Base-by-base conservation (phyloP, 2,329 filamentous ascomycete genomes). In the Colletotrichum brevisporum region DNA sequence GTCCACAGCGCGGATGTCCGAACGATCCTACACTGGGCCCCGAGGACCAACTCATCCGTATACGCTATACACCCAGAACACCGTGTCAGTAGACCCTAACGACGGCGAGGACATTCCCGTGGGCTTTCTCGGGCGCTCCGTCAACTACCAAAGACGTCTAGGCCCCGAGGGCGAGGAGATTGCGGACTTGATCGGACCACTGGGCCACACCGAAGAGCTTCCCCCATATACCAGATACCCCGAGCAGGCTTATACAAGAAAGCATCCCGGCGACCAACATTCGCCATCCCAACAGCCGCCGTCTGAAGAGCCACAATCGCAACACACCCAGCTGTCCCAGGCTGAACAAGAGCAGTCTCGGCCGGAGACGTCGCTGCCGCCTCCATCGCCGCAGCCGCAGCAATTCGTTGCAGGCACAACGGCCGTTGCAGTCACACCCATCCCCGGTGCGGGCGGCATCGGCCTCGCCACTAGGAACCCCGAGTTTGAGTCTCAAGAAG, bases 221-320 rank as follows among this genome's bases (percentile, higher is more conserved):
- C 95, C 95, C 13, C 95, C 95, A 0, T 98, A 98, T 77, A 93
- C 94, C 15, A 88, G 94, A 78, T 98, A 97, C 79, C 94, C 95
- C 2, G 93, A 97, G 60, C 92, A 94, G 65, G 84, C 84, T 0
- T 91, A 81, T 79, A 87, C 77, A 76, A 88, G 79, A 84, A 94
- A 88, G 75, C 66, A 66, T 10, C 24, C 66, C 1, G 57, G 51
- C 18, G 68, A 66, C n/a, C 53, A 58, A 10, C 65, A 53, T n/a
- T 43, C 63, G 2, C 65, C 58, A 10, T 15, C 18, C 21, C 31
- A 39, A 55, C 57, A 62, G 41, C 57, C 57, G 24, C 13, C 45
- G 47, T 15, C 43, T 27, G 48, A 26, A 31, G 47, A 55, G 31
- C 58, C 59, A 50, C 41, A 13, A 31, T 72, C 21, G 47, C 71